These are phyloP conservation scores for Rhizoclosmatium hyalinum DNA, from an alignment of 371 early-diverging fungal species.

Conservation along the genomic window DNA sequence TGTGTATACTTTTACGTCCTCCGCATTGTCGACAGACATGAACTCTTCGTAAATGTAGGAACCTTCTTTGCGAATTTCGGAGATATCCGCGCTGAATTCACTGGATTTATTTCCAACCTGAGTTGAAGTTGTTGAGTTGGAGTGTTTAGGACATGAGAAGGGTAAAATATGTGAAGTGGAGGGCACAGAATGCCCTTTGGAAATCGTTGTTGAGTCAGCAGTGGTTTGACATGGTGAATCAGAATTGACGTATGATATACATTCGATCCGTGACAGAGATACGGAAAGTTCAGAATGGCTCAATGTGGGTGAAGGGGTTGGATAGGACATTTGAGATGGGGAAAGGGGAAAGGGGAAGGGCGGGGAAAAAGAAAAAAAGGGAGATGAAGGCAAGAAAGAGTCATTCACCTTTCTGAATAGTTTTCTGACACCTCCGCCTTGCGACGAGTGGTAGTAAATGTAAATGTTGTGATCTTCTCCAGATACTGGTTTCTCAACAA, in stretches of 20 bases:
- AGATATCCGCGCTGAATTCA: constrained; percentile 80
- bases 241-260: too few relatives aligned
- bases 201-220: too few relatives aligned
- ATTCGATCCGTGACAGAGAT: too few relatives aligned
- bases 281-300: too few relatives aligned
- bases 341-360: too few relatives aligned
- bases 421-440: constrained; percentile 88
- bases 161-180: too few relatives aligned
- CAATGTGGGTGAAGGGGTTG: too few relatives aligned
- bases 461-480: constrained; percentile 98
- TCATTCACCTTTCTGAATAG: constrained; percentile 91
- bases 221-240: too few relatives aligned
- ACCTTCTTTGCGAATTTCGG: constrained; percentile 72
- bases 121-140: neutral
- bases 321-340: too few relatives aligned
- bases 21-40: constrained; percentile 90
- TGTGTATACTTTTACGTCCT: constrained; percentile 98
- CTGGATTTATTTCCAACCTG: constrained; percentile 94
- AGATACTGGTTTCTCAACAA: constrained; percentile 97
- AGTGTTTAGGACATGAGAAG: too few relatives aligned
- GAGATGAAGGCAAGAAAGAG: constrained; percentile 3
- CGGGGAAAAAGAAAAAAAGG: neutral
- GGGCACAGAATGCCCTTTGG: too few relatives aligned
- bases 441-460: constrained; percentile 87
- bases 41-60: constrained; percentile 97